phyloP scores from a whole-genome alignment of 2,329 filamentous ascomycete species.

The Colletotrichum spaethianum region DNA sequence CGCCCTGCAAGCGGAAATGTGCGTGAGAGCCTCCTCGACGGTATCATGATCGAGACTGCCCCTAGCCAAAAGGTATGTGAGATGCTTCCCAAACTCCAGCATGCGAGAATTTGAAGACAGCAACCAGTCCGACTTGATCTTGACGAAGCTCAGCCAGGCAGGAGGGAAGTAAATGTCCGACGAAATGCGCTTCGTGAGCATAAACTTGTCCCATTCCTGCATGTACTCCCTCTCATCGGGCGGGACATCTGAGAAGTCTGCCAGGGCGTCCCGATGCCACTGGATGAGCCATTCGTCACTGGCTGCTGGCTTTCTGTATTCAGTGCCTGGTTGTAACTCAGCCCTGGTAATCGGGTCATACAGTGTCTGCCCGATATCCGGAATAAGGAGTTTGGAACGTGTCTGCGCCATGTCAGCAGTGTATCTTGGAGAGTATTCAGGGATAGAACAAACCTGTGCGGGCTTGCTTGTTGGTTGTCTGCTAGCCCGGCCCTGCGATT shows the following conservation, averaged over 20 bases:
- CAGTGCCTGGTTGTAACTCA: slow-evolving; percentile 62
- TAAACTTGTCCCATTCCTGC: slow-evolving; percentile 70
- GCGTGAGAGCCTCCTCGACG: slow-evolving; percentile 57
- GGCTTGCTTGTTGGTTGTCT: slow-evolving; percentile 18
- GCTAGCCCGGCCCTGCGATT: slow-evolving; percentile 19
- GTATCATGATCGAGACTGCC: slow-evolving; percentile 61
- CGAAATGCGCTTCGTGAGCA: slow-evolving; percentile 65
- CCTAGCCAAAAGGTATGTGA: slow-evolving; percentile 64
- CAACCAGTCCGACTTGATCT: slow-evolving; percentile 67
- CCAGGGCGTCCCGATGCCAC: slow-evolving; percentile 71
- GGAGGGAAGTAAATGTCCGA: slow-evolving; percentile 67
- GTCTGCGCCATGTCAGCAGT: slow-evolving; percentile 23
- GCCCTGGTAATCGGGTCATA: slow-evolving; percentile 71
- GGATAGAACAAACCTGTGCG: slow-evolving; percentile 10
- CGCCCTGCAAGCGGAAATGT: slow-evolving; percentile 60
- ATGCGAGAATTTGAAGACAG: slow-evolving; percentile 61
- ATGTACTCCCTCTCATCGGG: slow-evolving; percentile 71
- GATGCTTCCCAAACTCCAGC: slow-evolving; percentile 69
- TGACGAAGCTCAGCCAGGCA: slow-evolving; percentile 66
- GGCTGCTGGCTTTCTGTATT: slow-evolving; percentile 57
- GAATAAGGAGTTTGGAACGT: slow-evolving; percentile 55
- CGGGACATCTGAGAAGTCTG: slow-evolving; percentile 70
- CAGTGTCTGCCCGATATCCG: slow-evolving; percentile 66
- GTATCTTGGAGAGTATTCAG: neutral
- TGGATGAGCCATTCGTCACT: slow-evolving; percentile 70